Base-by-base conservation (phyloP, 1,284 basidiomycete genomes). In the Polyporus tsugae region DNA sequence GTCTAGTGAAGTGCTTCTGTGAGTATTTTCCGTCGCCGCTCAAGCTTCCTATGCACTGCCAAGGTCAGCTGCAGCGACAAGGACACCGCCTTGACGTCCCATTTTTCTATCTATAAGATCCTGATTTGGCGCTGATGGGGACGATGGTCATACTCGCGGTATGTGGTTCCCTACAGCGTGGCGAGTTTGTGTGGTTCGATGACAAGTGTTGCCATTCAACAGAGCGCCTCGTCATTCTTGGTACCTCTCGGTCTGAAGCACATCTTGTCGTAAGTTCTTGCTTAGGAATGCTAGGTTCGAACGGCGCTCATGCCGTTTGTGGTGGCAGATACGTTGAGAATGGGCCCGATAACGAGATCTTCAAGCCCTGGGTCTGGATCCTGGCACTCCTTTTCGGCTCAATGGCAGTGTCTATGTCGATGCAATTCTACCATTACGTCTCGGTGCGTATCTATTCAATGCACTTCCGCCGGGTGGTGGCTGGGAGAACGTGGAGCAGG, bases 321-420 rank as follows among this genome's bases (percentile, higher is more conserved):
- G 15, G 60, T 19, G n/a, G 49, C 35, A 80, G 77, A 22, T 86
- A 85, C 70, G 73, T 87, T n/a, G 80, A 86, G 71, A 77, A 72
- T 5, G 75, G 79, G 33, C 81, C 81, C 15, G 68, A 80, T n/a
- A 77, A 73, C 17, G 79, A 81, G 0, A 65, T 69, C 4, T 73
- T 85, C 55, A 75, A 80, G 7, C 84, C 86, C 0, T 84, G 80
- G 85, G 82, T 91, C 15, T 93, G 91, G 90, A 84, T 92, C 58
- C 60, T 80, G 4, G 80, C 83, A 75, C 81, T 92, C 13, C 87
- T 91, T 76, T 13, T 89, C 4, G 89, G 87, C 5, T 89, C 89
- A 1, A 75, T 85, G 36, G 46, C 81, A 42, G 78, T 77, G 29
- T 80, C 81, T 4, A 49, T 81, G 7, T 71, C 74, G 1, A 74